These are phyloP conservation scores for Straminergon stramineum DNA, from an alignment of 225 moss, liverwort and hornwort species.

Conservation along the genomic window DNA sequence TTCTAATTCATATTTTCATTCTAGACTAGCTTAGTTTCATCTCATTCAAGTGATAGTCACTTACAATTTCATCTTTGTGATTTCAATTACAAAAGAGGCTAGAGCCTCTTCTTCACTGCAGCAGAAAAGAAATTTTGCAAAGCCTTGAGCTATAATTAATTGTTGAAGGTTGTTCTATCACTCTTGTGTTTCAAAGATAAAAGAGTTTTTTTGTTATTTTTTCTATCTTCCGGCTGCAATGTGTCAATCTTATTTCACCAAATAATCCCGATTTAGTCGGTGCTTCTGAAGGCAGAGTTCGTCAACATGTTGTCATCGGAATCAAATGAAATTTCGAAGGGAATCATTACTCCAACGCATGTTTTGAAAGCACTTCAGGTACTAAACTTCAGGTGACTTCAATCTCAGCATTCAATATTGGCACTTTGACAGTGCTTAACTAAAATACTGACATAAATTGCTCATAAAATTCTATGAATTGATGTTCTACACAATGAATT, in stretches of 20 bases:
- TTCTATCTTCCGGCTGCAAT: neutral
- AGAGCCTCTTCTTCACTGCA: no score
- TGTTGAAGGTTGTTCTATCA: neutral
- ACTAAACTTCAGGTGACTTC: neutral
- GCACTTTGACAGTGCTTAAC: neutral
- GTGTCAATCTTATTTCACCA: neutral
- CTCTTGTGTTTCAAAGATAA: neutral
- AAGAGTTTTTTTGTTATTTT: neutral
- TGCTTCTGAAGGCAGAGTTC: neutral
- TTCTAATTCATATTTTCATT: neutral
- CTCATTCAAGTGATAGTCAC: neutral
- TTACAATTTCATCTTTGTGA: neutral
- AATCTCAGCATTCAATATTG: neutral
- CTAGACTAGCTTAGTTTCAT: neutral
- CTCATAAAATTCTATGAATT: neutral
- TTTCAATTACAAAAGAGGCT: neutral
- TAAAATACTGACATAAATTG: neutral
- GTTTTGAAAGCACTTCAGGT: neutral
- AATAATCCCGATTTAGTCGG: neutral
- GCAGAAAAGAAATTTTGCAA: no score
- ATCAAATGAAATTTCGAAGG: neutral
- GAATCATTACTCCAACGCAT: neutral
- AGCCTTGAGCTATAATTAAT: no score
- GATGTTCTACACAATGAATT: neutral
- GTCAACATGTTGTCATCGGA: neutral